Percentiles rank a stretch among this genome's conserved stretches.
Evolutionary conservation across 805 yeast species (phyloP).

Genomic region (Ogataea trehaloabstinens): DNA sequence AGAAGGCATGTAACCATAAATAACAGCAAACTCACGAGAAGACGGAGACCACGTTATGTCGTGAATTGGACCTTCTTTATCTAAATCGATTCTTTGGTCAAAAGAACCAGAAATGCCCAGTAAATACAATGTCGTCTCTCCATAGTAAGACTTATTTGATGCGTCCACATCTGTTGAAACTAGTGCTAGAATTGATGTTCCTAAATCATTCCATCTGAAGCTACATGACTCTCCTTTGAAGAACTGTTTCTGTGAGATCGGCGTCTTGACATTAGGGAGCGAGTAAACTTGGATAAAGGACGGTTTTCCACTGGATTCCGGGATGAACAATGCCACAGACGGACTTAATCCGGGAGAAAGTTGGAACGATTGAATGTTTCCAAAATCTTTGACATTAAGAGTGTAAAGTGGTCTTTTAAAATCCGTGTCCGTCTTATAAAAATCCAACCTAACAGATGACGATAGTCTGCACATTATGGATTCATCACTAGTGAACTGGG

Average conservation of each 20-base stretch:
- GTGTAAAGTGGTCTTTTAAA: constrained; percentile 55
- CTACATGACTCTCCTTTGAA: constrained; percentile 95
- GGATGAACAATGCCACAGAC: constrained; percentile 84
- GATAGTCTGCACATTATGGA: constrained; percentile 56
- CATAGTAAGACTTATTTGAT: constrained; percentile 91
- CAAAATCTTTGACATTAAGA: constrained; percentile 54
- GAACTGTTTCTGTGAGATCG: constrained; percentile 81
- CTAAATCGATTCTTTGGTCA: constrained; percentile 82
- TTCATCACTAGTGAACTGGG: constrained; percentile 88
- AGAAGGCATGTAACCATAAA: constrained; percentile 97
- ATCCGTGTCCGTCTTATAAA: constrained; percentile 50
- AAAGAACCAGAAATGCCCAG: constrained; percentile 91
- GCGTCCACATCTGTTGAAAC: constrained; percentile 96
- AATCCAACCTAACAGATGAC: constrained; percentile 60
- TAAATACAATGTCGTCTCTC: constrained; percentile 89
- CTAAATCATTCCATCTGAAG: constrained; percentile 90
- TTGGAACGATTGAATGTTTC: constrained; percentile 48
- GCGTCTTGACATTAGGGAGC: constrained; percentile 70
- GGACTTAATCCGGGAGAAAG: constrained; percentile 88
- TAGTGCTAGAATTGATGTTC: constrained; percentile 89
- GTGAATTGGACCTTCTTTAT: constrained; percentile 95
- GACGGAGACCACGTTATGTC: constrained; percentile 97
- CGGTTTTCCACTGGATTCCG: constrained; percentile 85
- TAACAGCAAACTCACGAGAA: constrained; percentile 95
- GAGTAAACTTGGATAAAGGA: constrained; percentile 84